Evolutionary conservation across 345 rosid genomes (phyloP).

Genomic region (Hibiscus mutabilis): DNA sequence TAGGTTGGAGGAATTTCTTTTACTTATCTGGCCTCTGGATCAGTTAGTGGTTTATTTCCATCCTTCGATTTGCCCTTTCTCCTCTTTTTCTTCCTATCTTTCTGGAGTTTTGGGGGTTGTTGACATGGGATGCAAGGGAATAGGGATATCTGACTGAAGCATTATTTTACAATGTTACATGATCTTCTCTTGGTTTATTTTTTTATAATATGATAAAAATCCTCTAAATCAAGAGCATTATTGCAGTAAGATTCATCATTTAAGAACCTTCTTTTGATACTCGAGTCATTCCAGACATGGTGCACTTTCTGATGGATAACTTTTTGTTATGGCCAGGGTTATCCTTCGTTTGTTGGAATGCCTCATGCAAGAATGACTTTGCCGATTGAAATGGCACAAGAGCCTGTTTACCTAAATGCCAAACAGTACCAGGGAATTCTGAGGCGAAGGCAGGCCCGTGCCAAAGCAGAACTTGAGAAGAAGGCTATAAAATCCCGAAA

Average conservation of each 20-base stretch:
- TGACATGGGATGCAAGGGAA: background rate
- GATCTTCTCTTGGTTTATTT: background rate
- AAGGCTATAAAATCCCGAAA: conserved; percentile 74
- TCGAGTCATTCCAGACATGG: background rate
- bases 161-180: background rate
- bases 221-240: background rate
- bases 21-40: background rate
- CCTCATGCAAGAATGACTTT: conserved; percentile 78
- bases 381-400: conserved; percentile 83
- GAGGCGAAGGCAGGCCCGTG: conserved; percentile 93
- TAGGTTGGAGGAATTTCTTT: background rate
- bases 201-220: background rate
- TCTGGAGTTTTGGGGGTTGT: background rate
- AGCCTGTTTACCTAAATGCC: conserved; percentile 94
- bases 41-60: background rate
- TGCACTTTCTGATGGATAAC: background rate
- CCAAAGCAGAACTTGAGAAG: conserved; percentile 86
- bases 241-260: background rate
- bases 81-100: background rate
- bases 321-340: conserved; percentile 46
- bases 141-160: background rate
- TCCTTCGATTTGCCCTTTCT: background rate
- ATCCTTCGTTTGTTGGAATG: conserved; percentile 67
- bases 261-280: background rate
- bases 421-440: conserved; percentile 88